Base-by-base conservation (phyloP, 2,329 filamentous ascomycete species). In the Beauveria medogensis region DNA sequence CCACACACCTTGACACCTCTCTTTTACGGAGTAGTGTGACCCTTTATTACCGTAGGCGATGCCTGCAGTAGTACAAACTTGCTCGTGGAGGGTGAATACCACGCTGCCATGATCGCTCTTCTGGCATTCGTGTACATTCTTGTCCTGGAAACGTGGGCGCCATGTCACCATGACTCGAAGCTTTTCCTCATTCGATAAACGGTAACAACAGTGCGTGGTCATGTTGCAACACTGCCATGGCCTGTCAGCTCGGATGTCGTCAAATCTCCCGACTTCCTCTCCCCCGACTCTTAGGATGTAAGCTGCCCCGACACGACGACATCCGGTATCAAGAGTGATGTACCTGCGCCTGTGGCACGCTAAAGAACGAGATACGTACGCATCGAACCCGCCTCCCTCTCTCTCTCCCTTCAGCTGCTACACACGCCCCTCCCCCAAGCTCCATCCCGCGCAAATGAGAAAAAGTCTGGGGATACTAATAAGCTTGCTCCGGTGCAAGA, bases 81-180 rank as follows among this genome's bases (percentile, higher is more conserved):
- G 20, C 9, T 30, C n/a, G 16, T 59, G 34, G 55, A 59, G 55
- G 55, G 55, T 43, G 55, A 59, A 59, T 59, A 40, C 46, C 34
- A 59, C 55, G 37, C 55, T 59, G 55, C 55, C 55, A 51, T 51
- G 47, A 52, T 59, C 55, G 34, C 55, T 41, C 18, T n/a, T 22
- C 37, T 59, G 55, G 55, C 55, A 43, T 52, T 34, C 37, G 16
- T 4, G 4, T 18, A 43, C 22, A 2, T 16, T 6, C n/a, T 22
- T 55, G 53, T 46, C 53, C 26, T 44, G 20, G 3, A 14, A 41
- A 54, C 51, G 51, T 54, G 51, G 41, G n/a, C 26, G 12, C 41
- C 12, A 55, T 22, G 22, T 22, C 26, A 43, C 22, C 18, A 20
- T 24, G 14, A n/a, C 9, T 18, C 3, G 55, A 52, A 51, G 46